Evolutionary conservation across 2,329 filamentous ascomycete species (phyloP), one percentile per base, ranked within the genome.

Genomic region (Microcyclospora pomicola): DNA sequence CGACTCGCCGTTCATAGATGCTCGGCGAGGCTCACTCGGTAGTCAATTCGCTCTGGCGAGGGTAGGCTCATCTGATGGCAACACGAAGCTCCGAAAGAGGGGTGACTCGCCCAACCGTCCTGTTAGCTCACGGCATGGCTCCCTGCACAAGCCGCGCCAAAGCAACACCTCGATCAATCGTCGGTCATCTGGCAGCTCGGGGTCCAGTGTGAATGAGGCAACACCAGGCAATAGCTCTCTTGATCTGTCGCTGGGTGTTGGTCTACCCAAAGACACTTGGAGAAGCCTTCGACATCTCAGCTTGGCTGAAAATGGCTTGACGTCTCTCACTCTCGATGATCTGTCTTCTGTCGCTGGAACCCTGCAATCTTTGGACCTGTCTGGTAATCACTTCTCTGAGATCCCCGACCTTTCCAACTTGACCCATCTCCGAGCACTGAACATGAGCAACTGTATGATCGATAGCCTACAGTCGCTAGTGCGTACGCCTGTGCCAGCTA

Each of bases 381-480:
- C 91, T 1, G 78, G 77, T 36, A 98, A 98, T 54, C 75, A 94
- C 27, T 93, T 98, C 59, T 78, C 77, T n/a, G 83, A 95, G 58
- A 81, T 96, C 38, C 91, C 91, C 1, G 91, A 96, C 58, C 66
- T 98, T 40, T 81, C 87, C 10, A 82, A 76, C 9, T 67, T 98
- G 41, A 86, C 85, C 14, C 80, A 85, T 19, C 72, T 98, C n/a
- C 78, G 87, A 46, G 87, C 91, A 15, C 66, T 98, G 38, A 96
- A 98, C 53, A 69, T 98, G 16, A 93, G 88, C 3, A 82, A 93
- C 53, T 96, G 88, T 69, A 95, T 96, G 87, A 96, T 98, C 45
- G 83, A 88, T 50, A 91, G 86, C 12, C 69, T 98, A 39, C 82
- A 92, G 52, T 94, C 88, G 2, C 68, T 98, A 31, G 78, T 78